Conservation (phyloP, 352 stramenopile species). For the Phytophthora idaei region DNA sequence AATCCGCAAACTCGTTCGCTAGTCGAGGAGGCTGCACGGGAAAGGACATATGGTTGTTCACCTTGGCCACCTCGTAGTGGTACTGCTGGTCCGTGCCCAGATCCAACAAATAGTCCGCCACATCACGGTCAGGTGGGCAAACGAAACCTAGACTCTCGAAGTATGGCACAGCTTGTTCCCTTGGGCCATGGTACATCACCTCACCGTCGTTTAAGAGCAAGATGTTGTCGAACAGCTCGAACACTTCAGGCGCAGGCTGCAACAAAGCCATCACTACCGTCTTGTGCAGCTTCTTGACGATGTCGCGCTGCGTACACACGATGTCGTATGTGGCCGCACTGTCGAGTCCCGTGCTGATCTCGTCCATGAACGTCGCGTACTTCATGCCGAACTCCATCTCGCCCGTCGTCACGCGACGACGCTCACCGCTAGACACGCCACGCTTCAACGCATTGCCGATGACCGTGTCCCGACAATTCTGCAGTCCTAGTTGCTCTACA, state of each 20-base stretch:
- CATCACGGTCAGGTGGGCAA: constrained; percentile 29
- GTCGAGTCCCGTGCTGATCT: constrained; percentile 91
- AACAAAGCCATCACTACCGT: constrained; percentile 66
- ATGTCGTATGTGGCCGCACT: constrained; percentile 88
- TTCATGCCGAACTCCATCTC: constrained; percentile 90
- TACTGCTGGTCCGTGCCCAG: constrained; percentile 31
- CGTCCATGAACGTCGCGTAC: constrained; percentile 77
- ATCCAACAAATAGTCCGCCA: constrained; percentile 20
- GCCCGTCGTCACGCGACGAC: constrained; percentile 77
- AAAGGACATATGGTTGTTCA: constrained; percentile 1
- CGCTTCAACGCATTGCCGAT: constrained; percentile 46
- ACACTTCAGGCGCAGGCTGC: constrained; percentile 15
- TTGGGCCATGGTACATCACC: constrained; percentile 63
- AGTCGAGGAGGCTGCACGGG: constrained; percentile 5
- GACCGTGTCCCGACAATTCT: constrained; percentile 43
- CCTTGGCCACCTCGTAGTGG: constrained; percentile 18
- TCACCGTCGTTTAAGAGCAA: constrained; percentile 70
- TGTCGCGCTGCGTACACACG: constrained; percentile 32
- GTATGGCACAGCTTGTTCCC: constrained; percentile 40
- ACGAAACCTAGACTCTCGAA: constrained; percentile 39
- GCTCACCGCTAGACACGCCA: constrained; percentile 81
- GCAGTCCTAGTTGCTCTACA: constrained; percentile 33
- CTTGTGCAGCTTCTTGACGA: constrained; percentile 36
- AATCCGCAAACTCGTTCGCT: constrained; percentile 19
- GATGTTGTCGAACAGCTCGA: constrained; percentile 66